Evolutionary conservation across 169 alveolate species (phyloP).

Genomic region (Neospora caninum): DNA sequence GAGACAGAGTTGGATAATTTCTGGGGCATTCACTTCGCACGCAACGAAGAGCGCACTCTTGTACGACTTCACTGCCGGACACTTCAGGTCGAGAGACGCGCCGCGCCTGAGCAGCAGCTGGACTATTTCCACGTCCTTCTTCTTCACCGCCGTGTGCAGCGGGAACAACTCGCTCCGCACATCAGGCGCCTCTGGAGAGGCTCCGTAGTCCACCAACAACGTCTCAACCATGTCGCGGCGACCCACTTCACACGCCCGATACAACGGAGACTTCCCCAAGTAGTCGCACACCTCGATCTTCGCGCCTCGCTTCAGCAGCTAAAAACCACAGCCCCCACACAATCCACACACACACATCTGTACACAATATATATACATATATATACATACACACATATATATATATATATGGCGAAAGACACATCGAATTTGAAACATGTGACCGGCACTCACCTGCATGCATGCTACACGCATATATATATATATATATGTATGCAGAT

Average conservation of each 20-base stretch:
- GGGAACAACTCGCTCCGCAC: constrained; percentile 72
- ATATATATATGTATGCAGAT: background rate
- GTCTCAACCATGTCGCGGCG: constrained; percentile 79
- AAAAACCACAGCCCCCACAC: background rate
- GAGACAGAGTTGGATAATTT: constrained; percentile 79
- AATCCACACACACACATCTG: background rate
- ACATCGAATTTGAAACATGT: background rate
- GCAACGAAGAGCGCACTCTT: constrained; percentile 90
- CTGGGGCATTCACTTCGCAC: constrained; percentile 82
- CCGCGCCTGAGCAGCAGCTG: constrained; percentile 81
- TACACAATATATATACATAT: background rate
- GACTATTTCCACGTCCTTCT: constrained; percentile 63
- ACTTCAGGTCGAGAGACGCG: constrained; percentile 73
- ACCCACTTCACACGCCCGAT: constrained; percentile 84
- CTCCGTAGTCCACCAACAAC: constrained; percentile 73
- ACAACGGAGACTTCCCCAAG: constrained; percentile 86
- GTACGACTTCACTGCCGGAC: constrained; percentile 82
- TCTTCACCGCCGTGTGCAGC: constrained; percentile 66
- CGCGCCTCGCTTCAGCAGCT: constrained; percentile 83
- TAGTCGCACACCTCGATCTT: constrained; percentile 86
- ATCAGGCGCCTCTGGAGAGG: constrained; percentile 71
- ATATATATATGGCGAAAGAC: background rate
- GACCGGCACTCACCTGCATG: background rate
- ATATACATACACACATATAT: constrained; percentile 1
- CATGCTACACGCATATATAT: background rate